Evolutionary conservation across 2,329 filamentous ascomycete genomes (phyloP).

Genomic region (Sporothrix dimorphospora): DNA sequence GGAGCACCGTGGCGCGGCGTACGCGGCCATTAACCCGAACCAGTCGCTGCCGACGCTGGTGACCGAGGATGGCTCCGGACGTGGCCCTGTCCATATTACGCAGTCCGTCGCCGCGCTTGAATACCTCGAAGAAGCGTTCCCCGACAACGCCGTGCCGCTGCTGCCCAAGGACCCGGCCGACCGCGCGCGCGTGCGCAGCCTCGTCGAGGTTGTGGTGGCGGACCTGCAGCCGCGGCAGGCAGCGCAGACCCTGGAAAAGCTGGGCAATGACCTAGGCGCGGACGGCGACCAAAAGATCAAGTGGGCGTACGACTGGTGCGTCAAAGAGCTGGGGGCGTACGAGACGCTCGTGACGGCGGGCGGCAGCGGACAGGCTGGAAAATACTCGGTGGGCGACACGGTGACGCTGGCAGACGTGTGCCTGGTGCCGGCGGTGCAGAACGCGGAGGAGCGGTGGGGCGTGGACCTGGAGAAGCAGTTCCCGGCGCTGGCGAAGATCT

Average conservation of each 20-base stretch:
- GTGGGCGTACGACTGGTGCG: constrained; percentile 58
- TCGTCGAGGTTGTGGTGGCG: constrained; percentile 57
- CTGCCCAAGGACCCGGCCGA: constrained; percentile 41
- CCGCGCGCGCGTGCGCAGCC: constrained; percentile 56
- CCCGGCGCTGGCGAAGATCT: constrained; percentile 51
- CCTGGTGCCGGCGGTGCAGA: constrained; percentile 61
- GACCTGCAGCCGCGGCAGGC: constrained; percentile 67
- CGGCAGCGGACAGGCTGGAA: constrained; percentile 44
- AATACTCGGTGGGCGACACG: constrained; percentile 58
- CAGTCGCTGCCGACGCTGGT: constrained; percentile 58
- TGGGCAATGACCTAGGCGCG: constrained; percentile 48
- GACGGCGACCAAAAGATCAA: constrained; percentile 30
- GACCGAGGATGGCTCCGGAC: constrained; percentile 35
- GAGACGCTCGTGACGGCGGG: constrained; percentile 48
- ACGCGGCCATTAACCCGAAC: constrained; percentile 57
- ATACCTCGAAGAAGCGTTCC: constrained; percentile 61
- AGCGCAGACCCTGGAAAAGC: constrained; percentile 53
- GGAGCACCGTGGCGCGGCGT: constrained; percentile 52
- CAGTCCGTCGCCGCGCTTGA: constrained; percentile 64
- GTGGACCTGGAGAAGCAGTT: constrained; percentile 54
- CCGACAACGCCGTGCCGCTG: constrained; percentile 51
- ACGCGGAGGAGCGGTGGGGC: constrained; percentile 54
- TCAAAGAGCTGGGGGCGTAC: constrained; percentile 59
- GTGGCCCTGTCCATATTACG: constrained; percentile 9
- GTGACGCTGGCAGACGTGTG: constrained; percentile 62